Percentiles rank a stretch among this genome's conserved stretches.
Evolutionary conservation across 495 filamentous ascomycete genomes (phyloP).

Genomic region (Podospora pseudoanserina): DNA sequence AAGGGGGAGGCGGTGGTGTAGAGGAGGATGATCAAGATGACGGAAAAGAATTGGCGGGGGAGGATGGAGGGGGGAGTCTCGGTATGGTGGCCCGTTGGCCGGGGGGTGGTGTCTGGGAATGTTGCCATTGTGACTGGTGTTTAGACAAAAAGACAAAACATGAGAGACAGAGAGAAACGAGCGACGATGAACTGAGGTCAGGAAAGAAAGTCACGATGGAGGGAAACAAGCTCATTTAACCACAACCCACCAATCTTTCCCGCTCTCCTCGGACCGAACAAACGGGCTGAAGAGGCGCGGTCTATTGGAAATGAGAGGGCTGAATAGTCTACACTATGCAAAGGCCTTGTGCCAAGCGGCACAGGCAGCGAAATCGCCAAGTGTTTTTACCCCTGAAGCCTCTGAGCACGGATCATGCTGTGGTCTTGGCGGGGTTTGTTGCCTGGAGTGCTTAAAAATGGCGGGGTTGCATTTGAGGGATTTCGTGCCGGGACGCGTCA

Average conservation of each 20-base stretch:
- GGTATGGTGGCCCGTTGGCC: not conserved
- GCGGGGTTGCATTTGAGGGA: no score
- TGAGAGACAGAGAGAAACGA: no score
- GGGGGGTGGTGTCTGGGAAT: not conserved
- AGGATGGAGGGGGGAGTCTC: constrained; percentile 3
- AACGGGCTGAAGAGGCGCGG: not conserved
- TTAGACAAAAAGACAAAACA: not conserved
- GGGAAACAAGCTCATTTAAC: not conserved
- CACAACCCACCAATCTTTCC: not conserved
- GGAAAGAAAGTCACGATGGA: not conserved
- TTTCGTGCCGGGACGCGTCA: no score
- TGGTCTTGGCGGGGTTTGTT: not conserved
- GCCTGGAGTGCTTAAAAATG: no score
- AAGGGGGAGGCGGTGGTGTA: constrained; percentile 25
- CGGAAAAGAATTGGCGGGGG: constrained; percentile 15
- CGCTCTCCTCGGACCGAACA: not conserved
- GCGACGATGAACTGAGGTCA: not conserved
- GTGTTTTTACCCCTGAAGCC: not conserved
- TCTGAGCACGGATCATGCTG: not conserved
- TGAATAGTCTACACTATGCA: not conserved
- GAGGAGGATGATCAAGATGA: constrained; percentile 17
- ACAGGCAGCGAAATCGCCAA: not conserved
- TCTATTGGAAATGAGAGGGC: not conserved
- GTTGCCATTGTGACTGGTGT: not conserved
- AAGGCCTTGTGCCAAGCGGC: not conserved